Evolutionary conservation across 2,329 filamentous ascomycete genomes (phyloP), one percentile per base, ranked within the genome.

Genomic region (Trichoderma atrobrunneum): DNA sequence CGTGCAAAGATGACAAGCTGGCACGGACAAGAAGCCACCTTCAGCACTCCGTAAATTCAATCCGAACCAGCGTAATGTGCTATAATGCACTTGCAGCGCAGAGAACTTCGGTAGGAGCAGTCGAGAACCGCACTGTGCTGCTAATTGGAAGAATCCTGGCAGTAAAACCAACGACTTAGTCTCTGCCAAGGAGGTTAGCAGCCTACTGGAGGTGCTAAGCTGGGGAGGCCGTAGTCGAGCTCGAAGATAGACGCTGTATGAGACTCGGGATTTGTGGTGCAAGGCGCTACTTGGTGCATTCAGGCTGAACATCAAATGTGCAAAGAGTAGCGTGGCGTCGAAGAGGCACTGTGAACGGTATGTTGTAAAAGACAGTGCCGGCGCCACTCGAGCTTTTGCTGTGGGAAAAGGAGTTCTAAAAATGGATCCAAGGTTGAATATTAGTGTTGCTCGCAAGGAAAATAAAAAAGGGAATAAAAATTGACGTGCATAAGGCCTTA

Each of bases 401-500:
- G 30, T 30, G 11, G 11, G 21, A 60, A 68, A 43, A 60, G 34
- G 36, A 56, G 65, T 51, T 69, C 66, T 61, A 61, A 69, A 60
- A 60, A 7, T 30, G 36, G 56, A 60, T 34, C 56, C 30, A 36
- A 32, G 34, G 30, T 43, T 43, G 39, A 43, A n/a, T 34, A 24
- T 70, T 71, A 71, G 54, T 71, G 61, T 39, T 34, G 57, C 2
- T 34, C 28, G 32, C 26, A 48, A 26, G 32, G 68, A 59, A 32
- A 65, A 65, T 10, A 32, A 32, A 32, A 32, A 39, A 48, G 34
- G 61, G 26, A 63, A 64, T 26, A 65, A 71, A 57, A 57, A 43
- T 43, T 64, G 48, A 48, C 69, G 54, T 71, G 60, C 69, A 71
- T 71, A 71, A 65, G 39, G 66, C 66, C 39, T 51, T 51, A 67